Conservation (phyloP, 768 basidiomycete genomes). For the Lyophyllum semitale region DNA sequence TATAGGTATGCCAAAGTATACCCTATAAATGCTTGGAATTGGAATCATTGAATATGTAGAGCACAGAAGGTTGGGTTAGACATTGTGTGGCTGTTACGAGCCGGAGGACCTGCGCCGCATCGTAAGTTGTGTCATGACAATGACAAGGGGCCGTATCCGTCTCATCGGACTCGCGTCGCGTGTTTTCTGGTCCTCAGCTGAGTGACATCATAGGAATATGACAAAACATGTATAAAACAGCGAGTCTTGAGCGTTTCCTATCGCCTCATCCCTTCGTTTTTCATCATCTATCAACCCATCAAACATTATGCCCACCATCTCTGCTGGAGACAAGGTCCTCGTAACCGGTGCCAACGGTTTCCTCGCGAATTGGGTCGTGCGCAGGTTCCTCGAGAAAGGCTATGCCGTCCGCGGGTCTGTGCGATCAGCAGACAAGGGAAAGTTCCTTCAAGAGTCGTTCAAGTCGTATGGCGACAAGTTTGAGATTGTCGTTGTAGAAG, state of each 20-base stretch:
- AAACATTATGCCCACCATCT: conserved; percentile 20
- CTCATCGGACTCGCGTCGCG: too few relatives aligned
- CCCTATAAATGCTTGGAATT: too few relatives aligned
- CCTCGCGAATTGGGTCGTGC: conserved; percentile 31
- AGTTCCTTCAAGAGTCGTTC: conserved; percentile 21
- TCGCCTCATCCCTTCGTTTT: neutral
- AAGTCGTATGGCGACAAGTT: conserved; percentile 26
- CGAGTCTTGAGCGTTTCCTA: neutral
- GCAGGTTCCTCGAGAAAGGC: conserved; percentile 26
- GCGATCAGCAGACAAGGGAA: conserved; percentile 24
- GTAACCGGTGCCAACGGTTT: conserved; percentile 32
- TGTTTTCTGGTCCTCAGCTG: too few relatives aligned
- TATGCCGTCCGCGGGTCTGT: conserved; percentile 30
- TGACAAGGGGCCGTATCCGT: too few relatives aligned
- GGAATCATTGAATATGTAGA: too few relatives aligned
- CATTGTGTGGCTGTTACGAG: too few relatives aligned
- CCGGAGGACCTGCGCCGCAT: too few relatives aligned
- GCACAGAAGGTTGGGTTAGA: too few relatives aligned
- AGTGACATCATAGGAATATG: too few relatives aligned
- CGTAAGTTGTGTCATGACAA: too few relatives aligned
- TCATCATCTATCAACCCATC: neutral
- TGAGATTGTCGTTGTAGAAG: conserved; percentile 25
- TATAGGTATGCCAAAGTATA: too few relatives aligned
- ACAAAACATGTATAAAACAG: too few relatives aligned
- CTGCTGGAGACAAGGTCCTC: conserved; percentile 24